Base-by-base conservation (phyloP, 441 rosid species). In the Geranium incanum region DNA sequence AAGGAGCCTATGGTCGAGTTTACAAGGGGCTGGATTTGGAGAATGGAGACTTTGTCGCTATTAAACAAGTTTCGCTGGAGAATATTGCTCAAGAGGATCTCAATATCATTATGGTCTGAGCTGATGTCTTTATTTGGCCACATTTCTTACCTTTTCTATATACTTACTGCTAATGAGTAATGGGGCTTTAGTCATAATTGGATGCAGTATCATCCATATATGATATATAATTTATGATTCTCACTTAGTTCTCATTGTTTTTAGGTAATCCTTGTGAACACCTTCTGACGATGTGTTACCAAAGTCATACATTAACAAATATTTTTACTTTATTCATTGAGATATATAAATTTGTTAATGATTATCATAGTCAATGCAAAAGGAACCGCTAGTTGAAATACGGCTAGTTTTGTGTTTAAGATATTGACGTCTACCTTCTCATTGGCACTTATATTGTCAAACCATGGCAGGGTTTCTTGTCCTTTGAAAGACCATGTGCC, bases 1-100 rank as follows among this genome's bases (percentile, higher is more conserved):
- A 92, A 88, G 99, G 99, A 77, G 99, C 99, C 23, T 92, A 90
- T 84, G 98, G 92, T 75, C 92, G 99, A 73, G 99, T 95, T 70
- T 95, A 95, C 82, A 92, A 87, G 82, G 99, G 99, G 62, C 83
- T 95, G 86, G 99, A 95, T 90, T 81, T 92, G 84, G 99, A 95
- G 83, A 92, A 92, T 82, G 96, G 97, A 41, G 99, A 92, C 72
- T 92, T 95, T 78, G 98, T 95, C 57, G 99, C 98, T 0, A 92
- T 95, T 73, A 92, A 95, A 79, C 99, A 95, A 86, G 97, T 95
- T 70, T 95, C 99, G 0, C 75, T 95, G 88, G 97, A 95, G 83
- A 95, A 92, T 79, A 95, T 95, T 76, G 95, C 87, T 28, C 99
- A 92, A 74, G 99, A 95, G 82, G 99, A 92, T 79, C 99, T 95